Base-by-base conservation (phyloP, 345 rosid genomes). In the Rubroshorea leprosula region DNA sequence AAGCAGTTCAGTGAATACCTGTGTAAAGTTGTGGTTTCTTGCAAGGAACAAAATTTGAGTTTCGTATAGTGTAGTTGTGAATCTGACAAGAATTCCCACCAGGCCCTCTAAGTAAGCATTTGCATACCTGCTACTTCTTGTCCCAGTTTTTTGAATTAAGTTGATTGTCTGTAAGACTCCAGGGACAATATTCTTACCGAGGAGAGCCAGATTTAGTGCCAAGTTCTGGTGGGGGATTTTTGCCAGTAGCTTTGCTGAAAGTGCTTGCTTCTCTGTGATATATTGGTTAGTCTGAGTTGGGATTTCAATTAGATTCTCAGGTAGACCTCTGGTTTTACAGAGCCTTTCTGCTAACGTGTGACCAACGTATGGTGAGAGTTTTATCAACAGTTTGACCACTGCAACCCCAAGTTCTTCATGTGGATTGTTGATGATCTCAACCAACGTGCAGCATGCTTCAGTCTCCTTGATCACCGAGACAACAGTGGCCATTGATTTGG, bases 31-130 rank as follows among this genome's bases (percentile, higher is more conserved):
- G 80, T 84, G 65, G 71, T 68, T 72, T 80, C 49, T 89, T 62
- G 89, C 95, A 16, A 81, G 77, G 63, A 60, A 65, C 74, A 84
- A 58, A 38, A 81, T 73, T 54, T 80, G 87, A 23, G 90, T 74
- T 55, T 92, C 93, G 18, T 89, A 81, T 52, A 92, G 67, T 57
- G 93, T 89, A 17, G 89, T 72, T 16, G 96, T 92, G 83, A 89
- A 84, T 74, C 95, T 83, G 63, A 83, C 95, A 55, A 92, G 80
- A 78, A 80, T 72, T 38, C 90, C 95, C 17, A 84, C 92, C 1
- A 84, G 82, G 38, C 95, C 90, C 71, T 92, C 98, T 12, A 92
- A 74, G 71, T 74, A 92, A 72, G 73, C 65, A 62, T 65, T 72
- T 51, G 86, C 82, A 55, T 80, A 76, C 83, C 89, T 74, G 76